Evolutionary conservation across 768 basidiomycete genomes (phyloP).

Genomic region (Kondoa malvinella): DNA sequence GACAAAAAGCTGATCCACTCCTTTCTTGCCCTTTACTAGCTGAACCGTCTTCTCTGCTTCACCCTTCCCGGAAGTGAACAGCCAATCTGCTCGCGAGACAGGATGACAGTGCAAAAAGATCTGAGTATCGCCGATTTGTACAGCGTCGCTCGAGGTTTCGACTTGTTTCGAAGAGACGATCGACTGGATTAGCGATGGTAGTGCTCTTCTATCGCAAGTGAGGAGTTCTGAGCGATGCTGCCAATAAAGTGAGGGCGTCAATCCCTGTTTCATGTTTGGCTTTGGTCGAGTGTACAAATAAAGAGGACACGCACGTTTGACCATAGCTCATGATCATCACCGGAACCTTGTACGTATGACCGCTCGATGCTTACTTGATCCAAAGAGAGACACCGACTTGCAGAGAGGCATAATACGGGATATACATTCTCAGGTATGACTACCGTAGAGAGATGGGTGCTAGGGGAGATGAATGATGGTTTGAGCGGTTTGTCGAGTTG

Average conservation of each 20-base stretch:
- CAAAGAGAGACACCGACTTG: conserved; percentile 48
- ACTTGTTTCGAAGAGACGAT: neutral
- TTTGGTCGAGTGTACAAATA: neutral
- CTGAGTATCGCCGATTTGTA: neutral
- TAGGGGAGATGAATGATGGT: conserved; percentile 79
- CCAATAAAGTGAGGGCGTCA: neutral
- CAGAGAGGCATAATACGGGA: conserved; percentile 70
- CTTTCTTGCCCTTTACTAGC: neutral
- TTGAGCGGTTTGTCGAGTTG: conserved; percentile 47
- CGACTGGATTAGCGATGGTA: neutral
- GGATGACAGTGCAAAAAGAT: neutral
- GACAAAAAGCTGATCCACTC: neutral
- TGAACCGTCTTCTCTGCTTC: neutral
- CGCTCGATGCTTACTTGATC: conserved; percentile 50
- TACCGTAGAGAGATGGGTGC: conserved; percentile 39
- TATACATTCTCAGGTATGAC: conserved; percentile 36
- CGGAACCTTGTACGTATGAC: conserved; percentile 73
- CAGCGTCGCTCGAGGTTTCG: neutral
- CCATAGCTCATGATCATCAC: conserved; percentile 47
- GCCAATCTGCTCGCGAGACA: neutral
- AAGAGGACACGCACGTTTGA: conserved; percentile 7
- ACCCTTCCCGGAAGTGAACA: neutral
- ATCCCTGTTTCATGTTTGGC: neutral
- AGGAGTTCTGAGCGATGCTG: neutral
- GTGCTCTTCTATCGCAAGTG: neutral